Conservation (phyloP, 2,329 filamentous ascomycete species). For the Fusarium brachygibbosum region DNA sequence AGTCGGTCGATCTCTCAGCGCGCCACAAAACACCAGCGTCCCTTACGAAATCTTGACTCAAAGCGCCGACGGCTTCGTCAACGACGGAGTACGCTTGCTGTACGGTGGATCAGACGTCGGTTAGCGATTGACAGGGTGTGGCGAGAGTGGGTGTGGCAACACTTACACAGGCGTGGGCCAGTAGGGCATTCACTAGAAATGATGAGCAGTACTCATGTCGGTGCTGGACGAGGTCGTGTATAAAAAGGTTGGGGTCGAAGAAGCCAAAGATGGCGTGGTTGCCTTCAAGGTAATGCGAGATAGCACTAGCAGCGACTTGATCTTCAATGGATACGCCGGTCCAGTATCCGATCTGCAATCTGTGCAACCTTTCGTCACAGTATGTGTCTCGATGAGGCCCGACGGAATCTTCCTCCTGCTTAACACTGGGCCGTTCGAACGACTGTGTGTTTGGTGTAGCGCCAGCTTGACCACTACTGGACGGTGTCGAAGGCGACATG, state of each 20-base stretch:
- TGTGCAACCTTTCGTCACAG: slow-evolving; percentile 23
- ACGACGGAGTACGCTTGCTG: slow-evolving; percentile 29
- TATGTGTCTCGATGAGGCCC: slow-evolving; percentile 3
- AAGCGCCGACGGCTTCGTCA: slow-evolving; percentile 7
- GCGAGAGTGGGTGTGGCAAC: slow-evolving; percentile 13
- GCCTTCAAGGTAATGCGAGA: slow-evolving; percentile 52
- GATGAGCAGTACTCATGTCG: slow-evolving; percentile 49
- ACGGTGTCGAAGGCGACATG: slow-evolving; percentile 24
- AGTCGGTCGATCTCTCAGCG: slow-evolving; percentile 34
- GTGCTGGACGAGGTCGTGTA: slow-evolving; percentile 50
- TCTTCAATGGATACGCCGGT: slow-evolving; percentile 50
- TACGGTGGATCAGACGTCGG: background rate
- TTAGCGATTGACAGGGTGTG: background rate
- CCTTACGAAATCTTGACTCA: slow-evolving; percentile 28
- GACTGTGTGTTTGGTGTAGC: slow-evolving; percentile 17
- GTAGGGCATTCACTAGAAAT: slow-evolving; percentile 52
- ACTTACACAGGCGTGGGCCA: slow-evolving; percentile 53
- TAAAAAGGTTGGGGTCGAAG: slow-evolving; percentile 53
- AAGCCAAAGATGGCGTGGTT: slow-evolving; percentile 55
- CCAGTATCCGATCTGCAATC: slow-evolving; percentile 50
- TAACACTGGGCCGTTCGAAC: background rate
- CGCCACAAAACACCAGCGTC: slow-evolving; percentile 27
- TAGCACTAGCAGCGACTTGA: slow-evolving; percentile 49
- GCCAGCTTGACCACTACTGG: slow-evolving; percentile 6
- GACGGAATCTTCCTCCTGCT: slow-evolving; percentile 1